phyloP scores from a whole-genome alignment of 768 basidiomycete species.

The Multifurca ochricompacta region DNA sequence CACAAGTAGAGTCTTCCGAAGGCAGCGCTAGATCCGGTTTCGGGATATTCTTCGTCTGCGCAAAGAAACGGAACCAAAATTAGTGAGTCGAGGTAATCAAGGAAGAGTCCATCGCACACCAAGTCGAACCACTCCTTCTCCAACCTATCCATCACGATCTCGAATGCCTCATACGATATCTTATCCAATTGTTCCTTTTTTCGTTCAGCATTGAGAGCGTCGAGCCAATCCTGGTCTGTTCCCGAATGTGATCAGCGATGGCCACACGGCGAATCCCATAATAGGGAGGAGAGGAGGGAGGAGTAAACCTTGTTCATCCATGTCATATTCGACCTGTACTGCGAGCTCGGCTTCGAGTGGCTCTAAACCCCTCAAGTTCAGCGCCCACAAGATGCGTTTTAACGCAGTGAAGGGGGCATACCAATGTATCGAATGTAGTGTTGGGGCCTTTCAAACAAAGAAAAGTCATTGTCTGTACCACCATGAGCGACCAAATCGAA shows the following conservation, averaged over 20 bases:
- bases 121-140: constrained; percentile 99
- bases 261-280: background rate
- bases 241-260: background rate
- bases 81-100: background rate
- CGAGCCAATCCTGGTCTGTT: constrained; percentile 94
- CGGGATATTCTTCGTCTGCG: constrained; percentile 88
- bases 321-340: constrained; percentile 95
- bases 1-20: constrained; percentile 92
- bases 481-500: background rate
- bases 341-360: constrained; percentile 90
- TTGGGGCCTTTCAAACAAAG: constrained; percentile 68
- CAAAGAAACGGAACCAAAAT: background rate
- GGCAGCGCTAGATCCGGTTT: constrained; percentile 83
- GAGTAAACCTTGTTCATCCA: constrained; percentile 99
- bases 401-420: constrained; percentile 33
- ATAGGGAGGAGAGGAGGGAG: too few relatives aligned
- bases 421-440: constrained; percentile 91
- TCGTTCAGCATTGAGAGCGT: constrained; percentile 72
- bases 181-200: constrained; percentile 63
- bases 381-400: constrained; percentile 39
- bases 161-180: constrained; percentile 81
- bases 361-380: constrained; percentile 39
- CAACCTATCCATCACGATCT: constrained; percentile 93
- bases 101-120: constrained; percentile 40
- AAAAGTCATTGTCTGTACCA: constrained; percentile 52